These are phyloP conservation scores for Cordyceps pruinosa DNA, from an alignment of 2,329 filamentous ascomycete species.

Conservation along the genomic window DNA sequence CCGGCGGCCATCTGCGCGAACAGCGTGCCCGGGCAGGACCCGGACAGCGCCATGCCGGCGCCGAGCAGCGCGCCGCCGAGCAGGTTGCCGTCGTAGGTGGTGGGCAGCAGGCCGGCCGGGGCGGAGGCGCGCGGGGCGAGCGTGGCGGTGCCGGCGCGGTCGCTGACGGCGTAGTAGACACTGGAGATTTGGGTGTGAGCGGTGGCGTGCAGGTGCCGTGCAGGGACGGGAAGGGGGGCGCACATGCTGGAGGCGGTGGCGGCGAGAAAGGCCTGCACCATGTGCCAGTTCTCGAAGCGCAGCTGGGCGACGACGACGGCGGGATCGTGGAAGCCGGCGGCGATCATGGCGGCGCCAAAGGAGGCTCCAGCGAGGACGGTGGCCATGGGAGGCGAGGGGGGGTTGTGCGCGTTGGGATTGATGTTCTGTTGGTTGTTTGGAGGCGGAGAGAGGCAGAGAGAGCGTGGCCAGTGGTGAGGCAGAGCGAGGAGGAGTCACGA, in stretches of 20 bases:
- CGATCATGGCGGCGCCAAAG: constrained; percentile 56
- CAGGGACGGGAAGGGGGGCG: not conserved
- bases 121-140: constrained; percentile 44
- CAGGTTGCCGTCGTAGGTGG: constrained; percentile 56
- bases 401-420: not conserved
- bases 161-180: constrained; percentile 38
- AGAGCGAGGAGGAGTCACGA: not conserved
- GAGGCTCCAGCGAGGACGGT: constrained; percentile 43
- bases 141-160: constrained; percentile 34
- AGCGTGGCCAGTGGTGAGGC: too few relatives aligned
- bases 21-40: constrained; percentile 59
- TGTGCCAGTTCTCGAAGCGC: constrained; percentile 54
- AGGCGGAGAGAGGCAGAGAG: not conserved
- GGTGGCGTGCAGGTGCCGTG: not conserved
- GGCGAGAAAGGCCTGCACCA: constrained; percentile 57
- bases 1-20: constrained; percentile 53
- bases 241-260: constrained; percentile 57
- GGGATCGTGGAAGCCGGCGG: constrained; percentile 54
- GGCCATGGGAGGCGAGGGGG: constrained; percentile 19
- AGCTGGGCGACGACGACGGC: constrained; percentile 55
- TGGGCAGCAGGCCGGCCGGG: constrained; percentile 46
- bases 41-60: constrained; percentile 58
- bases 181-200: too few relatives aligned
- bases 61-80: constrained; percentile 56
- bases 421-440: not conserved